These are phyloP conservation scores for Acanthamoeba healyi DNA, from an alignment of 208 protist genomes.

Conservation along the genomic window DNA sequence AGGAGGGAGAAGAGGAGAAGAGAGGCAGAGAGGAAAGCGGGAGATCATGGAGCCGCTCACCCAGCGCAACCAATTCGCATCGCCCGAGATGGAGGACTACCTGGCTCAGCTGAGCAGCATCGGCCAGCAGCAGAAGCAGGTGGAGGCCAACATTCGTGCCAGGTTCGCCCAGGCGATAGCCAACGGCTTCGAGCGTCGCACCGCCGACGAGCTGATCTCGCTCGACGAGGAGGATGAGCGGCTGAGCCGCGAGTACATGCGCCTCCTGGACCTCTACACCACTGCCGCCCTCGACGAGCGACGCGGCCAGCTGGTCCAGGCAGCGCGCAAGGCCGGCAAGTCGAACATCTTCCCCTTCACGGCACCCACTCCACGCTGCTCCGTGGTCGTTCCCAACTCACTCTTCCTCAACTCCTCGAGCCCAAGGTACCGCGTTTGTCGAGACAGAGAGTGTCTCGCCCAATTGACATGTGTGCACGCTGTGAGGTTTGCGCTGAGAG, in stretches of 20 bases:
- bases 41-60: background rate
- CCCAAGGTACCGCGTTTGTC: background rate
- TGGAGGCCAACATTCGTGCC: background rate
- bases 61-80: background rate
- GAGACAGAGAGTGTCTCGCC: no score
- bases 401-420: background rate
- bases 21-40: no score
- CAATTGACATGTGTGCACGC: no score
- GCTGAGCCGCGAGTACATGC: background rate
- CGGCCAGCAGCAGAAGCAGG: background rate
- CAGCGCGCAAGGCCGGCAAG: background rate
- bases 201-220: background rate
- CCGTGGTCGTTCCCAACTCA: background rate
- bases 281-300: background rate
- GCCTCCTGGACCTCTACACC: background rate
- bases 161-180: background rate
- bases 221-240: constrained; percentile 5
- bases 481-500: no score
- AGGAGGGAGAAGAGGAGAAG: no score
- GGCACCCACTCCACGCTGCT: background rate
- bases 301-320: background rate
- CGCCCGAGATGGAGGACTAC: background rate
- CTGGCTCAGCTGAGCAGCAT: background rate
- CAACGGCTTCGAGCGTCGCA: constrained; percentile 10
- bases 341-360: background rate